Conservation (phyloP, 2,329 filamentous ascomycete species). For the Botrytis tulipae region DNA sequence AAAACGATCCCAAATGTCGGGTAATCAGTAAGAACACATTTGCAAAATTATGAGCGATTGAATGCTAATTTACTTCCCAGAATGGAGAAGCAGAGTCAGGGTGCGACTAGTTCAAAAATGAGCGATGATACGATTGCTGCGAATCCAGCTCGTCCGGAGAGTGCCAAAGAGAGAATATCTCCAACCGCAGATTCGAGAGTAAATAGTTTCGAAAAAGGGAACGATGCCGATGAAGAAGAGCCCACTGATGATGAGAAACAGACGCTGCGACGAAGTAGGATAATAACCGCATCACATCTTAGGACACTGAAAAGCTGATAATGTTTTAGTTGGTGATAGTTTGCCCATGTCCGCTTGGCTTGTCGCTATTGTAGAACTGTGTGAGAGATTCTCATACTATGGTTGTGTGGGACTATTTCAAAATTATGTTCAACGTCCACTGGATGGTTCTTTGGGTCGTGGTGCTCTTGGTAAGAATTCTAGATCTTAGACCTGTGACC, state of each 20-base stretch:
- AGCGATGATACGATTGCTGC: background rate
- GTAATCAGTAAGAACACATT: background rate
- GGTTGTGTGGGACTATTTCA: conserved; percentile 59
- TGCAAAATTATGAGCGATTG: no score
- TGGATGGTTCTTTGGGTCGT: conserved; percentile 29
- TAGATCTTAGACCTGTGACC: no score
- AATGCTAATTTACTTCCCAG: background rate
- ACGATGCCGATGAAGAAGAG: background rate
- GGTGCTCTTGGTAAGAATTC: conserved; percentile 45
- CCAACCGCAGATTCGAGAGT: background rate
- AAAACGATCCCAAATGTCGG: background rate
- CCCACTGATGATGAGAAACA: conserved; percentile 3
- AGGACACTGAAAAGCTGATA: background rate
- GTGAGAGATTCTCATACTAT: conserved; percentile 55
- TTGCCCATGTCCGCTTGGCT: conserved; percentile 19
- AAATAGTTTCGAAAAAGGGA: background rate
- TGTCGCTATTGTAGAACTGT: conserved; percentile 16
- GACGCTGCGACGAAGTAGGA: conserved; percentile 4
- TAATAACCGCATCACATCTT: background rate
- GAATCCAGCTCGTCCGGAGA: background rate
- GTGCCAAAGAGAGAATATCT: background rate
- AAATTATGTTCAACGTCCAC: conserved; percentile 57
- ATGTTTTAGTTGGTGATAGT: conserved; percentile 14
- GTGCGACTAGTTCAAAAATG: background rate
- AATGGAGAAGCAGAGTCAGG: background rate